phyloP scores from a whole-genome alignment of 2,329 filamentous ascomycete genomes.

The Colletotrichum melonis region DNA sequence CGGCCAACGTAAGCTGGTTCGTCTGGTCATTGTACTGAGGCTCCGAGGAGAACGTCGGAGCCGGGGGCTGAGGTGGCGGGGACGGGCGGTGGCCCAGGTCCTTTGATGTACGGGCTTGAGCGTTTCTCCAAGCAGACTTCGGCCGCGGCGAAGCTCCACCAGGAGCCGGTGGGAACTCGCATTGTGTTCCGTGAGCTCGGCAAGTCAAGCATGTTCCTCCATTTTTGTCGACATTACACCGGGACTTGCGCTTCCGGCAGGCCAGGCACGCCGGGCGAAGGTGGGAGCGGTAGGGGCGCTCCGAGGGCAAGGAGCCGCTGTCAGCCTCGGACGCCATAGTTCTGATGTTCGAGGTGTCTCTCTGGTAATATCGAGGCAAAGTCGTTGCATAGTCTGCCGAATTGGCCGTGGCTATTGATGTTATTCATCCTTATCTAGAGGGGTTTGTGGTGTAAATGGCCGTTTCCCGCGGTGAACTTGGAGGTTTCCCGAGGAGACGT shows the following conservation, averaged over 20 bases:
- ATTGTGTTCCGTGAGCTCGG: constrained; percentile 67
- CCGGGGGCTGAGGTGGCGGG: not conserved
- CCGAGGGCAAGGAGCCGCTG: constrained; percentile 16
- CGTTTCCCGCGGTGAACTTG: not conserved
- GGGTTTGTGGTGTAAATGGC: not conserved
- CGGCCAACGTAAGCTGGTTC: not conserved
- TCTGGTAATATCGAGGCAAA: not conserved
- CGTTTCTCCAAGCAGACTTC: constrained; percentile 18
- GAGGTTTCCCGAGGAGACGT: not conserved
- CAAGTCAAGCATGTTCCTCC: constrained; percentile 67
- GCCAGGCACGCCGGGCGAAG: constrained; percentile 69
- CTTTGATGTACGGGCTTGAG: constrained; percentile 5
- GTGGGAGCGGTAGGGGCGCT: constrained; percentile 70
- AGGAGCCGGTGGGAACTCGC: constrained; percentile 56
- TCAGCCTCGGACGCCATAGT: constrained; percentile 18
- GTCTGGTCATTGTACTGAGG: not conserved
- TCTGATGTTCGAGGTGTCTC: accelerated
- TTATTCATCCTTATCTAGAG: not conserved
- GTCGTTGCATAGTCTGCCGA: too few relatives aligned
- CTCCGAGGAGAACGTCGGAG: constrained; percentile 9
- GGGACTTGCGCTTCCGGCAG: constrained; percentile 70
- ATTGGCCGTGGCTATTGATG: constrained; percentile 8
- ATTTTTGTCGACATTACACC: constrained; percentile 68
- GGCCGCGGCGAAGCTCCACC: constrained; percentile 16
- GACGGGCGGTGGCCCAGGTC: not conserved